These are phyloP conservation scores for Hordeum marinum DNA, from an alignment of 176 grass and related monocot genomes.

Conservation along the genomic window DNA sequence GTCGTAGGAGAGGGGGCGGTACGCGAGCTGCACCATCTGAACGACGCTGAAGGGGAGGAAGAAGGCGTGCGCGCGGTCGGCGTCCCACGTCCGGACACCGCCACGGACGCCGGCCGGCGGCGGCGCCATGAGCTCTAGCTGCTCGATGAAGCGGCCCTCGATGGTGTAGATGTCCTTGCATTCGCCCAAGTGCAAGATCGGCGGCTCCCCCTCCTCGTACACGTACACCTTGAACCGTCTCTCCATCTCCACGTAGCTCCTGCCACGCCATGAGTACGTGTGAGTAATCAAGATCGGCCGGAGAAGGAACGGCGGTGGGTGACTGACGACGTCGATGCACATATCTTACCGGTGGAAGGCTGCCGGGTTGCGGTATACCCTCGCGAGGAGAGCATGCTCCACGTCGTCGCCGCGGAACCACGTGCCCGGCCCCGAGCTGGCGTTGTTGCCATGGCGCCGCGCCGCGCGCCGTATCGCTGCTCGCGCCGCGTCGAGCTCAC, in stretches of 20 bases:
- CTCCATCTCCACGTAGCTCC: conserved; percentile 88
- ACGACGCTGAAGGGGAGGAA: conserved; percentile 70
- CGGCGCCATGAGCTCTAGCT: conserved; percentile 43
- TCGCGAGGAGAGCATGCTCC: conserved; percentile 4
- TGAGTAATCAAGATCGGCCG: neutral
- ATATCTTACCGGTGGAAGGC: conserved; percentile 39
- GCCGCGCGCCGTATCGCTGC: conserved; percentile 21
- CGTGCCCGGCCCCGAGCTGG: neutral
- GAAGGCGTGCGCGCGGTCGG: conserved; percentile 43
- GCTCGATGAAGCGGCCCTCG: conserved; percentile 81
- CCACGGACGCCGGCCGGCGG: neutral
- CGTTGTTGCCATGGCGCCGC: neutral
- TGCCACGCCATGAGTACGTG: neutral
- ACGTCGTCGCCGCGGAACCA: conserved; percentile 13
- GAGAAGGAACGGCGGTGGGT: neutral
- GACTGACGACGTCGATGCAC: neutral
- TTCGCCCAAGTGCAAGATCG: conserved; percentile 49
- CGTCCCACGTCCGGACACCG: conserved; percentile 33
- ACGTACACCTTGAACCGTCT: conserved; percentile 70
- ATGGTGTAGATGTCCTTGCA: conserved; percentile 83
- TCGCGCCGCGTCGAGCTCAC: conserved; percentile 34
- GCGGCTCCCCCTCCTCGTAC: conserved; percentile 81
- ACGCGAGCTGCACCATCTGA: conserved; percentile 44
- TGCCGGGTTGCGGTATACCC: conserved; percentile 43
- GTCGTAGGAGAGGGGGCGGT: conserved; percentile 22